These are phyloP conservation scores for Nothophytophthora sp. DNA, from an alignment of 352 stramenopile species.

Conservation along the genomic window DNA sequence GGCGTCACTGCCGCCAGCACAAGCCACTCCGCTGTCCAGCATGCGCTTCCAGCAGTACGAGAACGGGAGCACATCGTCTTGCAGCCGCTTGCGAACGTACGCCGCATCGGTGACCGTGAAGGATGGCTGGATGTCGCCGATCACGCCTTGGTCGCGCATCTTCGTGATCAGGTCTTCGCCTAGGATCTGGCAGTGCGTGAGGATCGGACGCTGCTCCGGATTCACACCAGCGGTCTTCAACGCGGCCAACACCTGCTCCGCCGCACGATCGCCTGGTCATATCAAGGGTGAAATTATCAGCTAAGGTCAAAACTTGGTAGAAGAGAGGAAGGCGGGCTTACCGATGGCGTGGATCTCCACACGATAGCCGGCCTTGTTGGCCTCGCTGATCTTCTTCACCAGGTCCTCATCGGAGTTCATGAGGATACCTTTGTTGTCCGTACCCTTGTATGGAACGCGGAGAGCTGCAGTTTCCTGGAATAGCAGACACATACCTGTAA, in stretches of 20 bases:
- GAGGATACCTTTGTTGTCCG: slow-evolving; percentile 75
- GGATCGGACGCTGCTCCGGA: slow-evolving; percentile 63
- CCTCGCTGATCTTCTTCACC: slow-evolving; percentile 60
- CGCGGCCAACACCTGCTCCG: slow-evolving; percentile 72
- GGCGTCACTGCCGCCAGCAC: slow-evolving; percentile 80
- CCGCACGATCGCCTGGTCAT: slow-evolving; percentile 59
- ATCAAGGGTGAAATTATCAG: neutral
- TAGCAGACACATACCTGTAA: neutral
- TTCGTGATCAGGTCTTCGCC: slow-evolving; percentile 62
- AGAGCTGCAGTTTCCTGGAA: slow-evolving; percentile 84
- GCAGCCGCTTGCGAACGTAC: slow-evolving; percentile 79
- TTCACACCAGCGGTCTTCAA: slow-evolving; percentile 55
- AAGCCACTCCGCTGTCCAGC: slow-evolving; percentile 66
- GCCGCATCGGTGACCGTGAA: slow-evolving; percentile 87
- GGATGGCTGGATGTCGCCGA: slow-evolving; percentile 88
- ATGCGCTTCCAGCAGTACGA: slow-evolving; percentile 90
- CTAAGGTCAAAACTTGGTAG: slow-evolving; percentile 37
- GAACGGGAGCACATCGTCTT: slow-evolving; percentile 49
- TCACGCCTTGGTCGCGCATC: slow-evolving; percentile 79
- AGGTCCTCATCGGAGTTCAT: slow-evolving; percentile 78
- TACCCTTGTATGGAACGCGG: slow-evolving; percentile 61
- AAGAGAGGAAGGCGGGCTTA: slow-evolving; percentile 9
- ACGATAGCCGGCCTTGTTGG: slow-evolving; percentile 57
- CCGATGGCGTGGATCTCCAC: slow-evolving; percentile 92
- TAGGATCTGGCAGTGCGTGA: slow-evolving; percentile 92